Evolutionary conservation across 106 monocot species (phyloP).

Genomic region (Platanthera guangdongensis): DNA sequence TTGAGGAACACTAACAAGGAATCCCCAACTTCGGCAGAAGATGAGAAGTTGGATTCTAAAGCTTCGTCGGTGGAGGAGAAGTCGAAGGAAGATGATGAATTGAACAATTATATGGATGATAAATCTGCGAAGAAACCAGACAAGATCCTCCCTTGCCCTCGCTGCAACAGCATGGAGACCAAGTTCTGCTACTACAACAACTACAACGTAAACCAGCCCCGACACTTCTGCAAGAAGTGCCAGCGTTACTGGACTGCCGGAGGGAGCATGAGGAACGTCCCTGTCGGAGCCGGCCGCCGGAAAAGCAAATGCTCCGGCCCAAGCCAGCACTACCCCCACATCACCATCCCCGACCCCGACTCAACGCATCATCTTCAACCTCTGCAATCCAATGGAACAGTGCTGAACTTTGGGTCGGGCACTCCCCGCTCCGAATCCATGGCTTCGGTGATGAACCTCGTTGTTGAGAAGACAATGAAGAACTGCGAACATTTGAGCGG

Average conservation of each 20-base stretch:
- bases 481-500: background rate
- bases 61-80: too few relatives aligned
- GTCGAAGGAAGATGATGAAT: background rate
- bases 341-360: background rate
- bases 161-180: slow-evolving; percentile 36
- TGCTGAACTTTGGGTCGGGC: slow-evolving; percentile 21
- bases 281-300: slow-evolving; percentile 40
- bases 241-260: slow-evolving; percentile 50
- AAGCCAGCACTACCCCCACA: background rate
- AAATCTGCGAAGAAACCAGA: slow-evolving; percentile 13
- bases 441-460: slow-evolving; percentile 12
- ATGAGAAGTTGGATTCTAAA: background rate
- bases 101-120: background rate
- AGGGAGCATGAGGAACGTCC: slow-evolving; percentile 39
- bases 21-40: background rate
- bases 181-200: slow-evolving; percentile 61
- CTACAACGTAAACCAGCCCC: slow-evolving; percentile 43
- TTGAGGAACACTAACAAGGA: background rate
- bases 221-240: slow-evolving; percentile 29
- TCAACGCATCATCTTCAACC: background rate
- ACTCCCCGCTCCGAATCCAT: slow-evolving; percentile 12
- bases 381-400: slow-evolving; percentile 1
- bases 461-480: background rate
- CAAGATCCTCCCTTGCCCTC: slow-evolving; percentile 36
- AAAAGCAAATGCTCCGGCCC: slow-evolving; percentile 26